A percentile compares a stretch with the other conserved stretches of the same genome.
These are phyloP conservation scores for Pichia deserticola DNA, from an alignment of 805 yeast genomes.

Conservation along the genomic window DNA sequence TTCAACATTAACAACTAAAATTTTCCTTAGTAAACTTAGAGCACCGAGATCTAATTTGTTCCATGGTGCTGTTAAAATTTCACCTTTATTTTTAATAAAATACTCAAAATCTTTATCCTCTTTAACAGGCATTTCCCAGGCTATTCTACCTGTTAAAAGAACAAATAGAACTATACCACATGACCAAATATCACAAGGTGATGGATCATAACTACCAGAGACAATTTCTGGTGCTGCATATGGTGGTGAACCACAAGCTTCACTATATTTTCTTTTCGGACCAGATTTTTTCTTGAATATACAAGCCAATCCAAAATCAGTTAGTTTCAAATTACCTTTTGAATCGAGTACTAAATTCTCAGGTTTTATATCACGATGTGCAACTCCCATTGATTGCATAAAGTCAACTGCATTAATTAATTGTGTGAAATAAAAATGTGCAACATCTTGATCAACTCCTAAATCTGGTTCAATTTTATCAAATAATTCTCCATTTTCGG, in stretches of 20 bases:
- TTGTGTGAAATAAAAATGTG: conserved; percentile 64
- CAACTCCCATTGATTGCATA: conserved; percentile 56
- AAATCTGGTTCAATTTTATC: conserved; percentile 73
- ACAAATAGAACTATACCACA: conserved; percentile 60
- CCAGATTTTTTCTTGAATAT: conserved; percentile 47
- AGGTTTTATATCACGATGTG: conserved; percentile 64
- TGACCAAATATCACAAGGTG: conserved; percentile 59
- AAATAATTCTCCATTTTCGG: conserved; percentile 69
- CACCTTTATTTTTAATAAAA: conserved; percentile 37
- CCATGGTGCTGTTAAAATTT: conserved; percentile 47
- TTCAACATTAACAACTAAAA: conserved; percentile 42
- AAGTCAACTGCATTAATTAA: conserved; percentile 52
- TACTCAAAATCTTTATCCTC: conserved; percentile 38
- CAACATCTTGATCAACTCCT: conserved; percentile 59
- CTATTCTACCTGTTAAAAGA: conserved; percentile 55
- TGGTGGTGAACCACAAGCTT: conserved; percentile 68
- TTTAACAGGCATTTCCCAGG: conserved; percentile 57
- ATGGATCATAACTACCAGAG: conserved; percentile 46
- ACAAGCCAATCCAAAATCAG: conserved; percentile 72
- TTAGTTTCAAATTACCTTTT: conserved; percentile 60
- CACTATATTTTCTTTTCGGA: conserved; percentile 36
- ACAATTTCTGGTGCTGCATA: conserved; percentile 72
- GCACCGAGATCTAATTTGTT: conserved; percentile 40
- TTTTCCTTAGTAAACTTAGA: conserved; percentile 43
- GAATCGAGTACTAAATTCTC: conserved; percentile 59